Percentiles rank a stretch among this genome's conserved stretches.
phyloP scores from a whole-genome alignment of 345 rosid genomes.

The Eucalyptus coolabah region DNA sequence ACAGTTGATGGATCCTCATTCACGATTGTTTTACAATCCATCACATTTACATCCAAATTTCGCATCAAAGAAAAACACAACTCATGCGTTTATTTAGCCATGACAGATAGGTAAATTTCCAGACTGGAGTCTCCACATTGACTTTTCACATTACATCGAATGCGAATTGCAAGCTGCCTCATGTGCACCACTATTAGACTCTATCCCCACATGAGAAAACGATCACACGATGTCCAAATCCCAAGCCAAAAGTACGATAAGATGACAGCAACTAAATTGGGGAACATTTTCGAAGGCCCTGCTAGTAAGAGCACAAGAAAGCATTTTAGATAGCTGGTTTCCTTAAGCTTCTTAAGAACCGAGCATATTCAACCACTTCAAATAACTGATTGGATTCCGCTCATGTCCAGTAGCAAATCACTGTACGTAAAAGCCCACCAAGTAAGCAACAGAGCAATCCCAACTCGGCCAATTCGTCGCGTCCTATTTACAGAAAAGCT shows the following conservation, averaged over 20 bases:
- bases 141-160: neutral
- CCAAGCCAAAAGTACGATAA: neutral
- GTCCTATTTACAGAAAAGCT: neutral
- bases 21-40: neutral
- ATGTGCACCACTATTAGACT: neutral
- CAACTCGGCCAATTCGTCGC: neutral
- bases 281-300: neutral
- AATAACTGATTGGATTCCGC: neutral
- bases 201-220: neutral
- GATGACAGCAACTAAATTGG: neutral
- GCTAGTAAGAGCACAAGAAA: neutral
- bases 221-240: neutral
- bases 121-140: neutral
- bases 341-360: neutral
- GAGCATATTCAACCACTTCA: neutral
- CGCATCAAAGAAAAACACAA: neutral
- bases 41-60: neutral
- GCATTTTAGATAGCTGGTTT: neutral
- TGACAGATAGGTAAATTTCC: neutral
- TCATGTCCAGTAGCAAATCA: neutral
- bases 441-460: neutral
- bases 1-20: neutral
- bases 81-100: neutral
- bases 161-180: neutral
- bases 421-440: neutral